Base-by-base conservation (phyloP, 2,329 filamentous ascomycete genomes). In the Nakataea oryzae region DNA sequence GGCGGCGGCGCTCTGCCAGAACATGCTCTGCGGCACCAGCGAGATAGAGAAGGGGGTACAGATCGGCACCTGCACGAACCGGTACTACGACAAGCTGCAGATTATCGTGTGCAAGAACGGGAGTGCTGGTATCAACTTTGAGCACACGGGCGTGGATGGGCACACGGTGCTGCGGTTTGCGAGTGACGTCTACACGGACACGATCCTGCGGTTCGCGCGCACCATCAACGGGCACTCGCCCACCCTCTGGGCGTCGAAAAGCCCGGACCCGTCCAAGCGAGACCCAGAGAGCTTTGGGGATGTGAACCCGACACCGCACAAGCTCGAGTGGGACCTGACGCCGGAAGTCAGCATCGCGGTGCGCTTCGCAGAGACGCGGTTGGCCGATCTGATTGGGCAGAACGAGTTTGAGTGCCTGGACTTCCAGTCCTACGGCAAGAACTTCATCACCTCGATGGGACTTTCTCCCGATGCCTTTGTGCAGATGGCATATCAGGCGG, bases 61-160 rank as follows among this genome's bases (percentile, higher is more conserved):
- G 75, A 92, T 97, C 57, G 95, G 95, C 32, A 97, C 95, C 2
- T 99, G 95, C 76, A 97, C 93, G 17, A 99, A 99, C 74, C 83
- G 95, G 65, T 99, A 95, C 95, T 99, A 99, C 71, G 95, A 99
- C 77, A 99, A 99, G 78, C 81, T 99, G 58, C 95, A 99, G 72
- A 97, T 99, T 65, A 97, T 99, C 62, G 95, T 99, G 60, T 97
- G 95, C 81, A 96, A 96, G 78, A 99, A 97, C 75, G 95, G 95
- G 63, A 96, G 91, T 71, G 95, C 95, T 0, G 95, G 95, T 7
- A 97, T 99, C 84, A 99, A 99, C 76, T 97, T 99, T 70, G 95
- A 99, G 74, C 95, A 99, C 71, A 99, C 95, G 0, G 95, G 95
- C 67, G 93, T 99, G 6, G 95, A 99, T 70, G 95, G 95, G 1